Base-by-base conservation (phyloP, 768 basidiomycete species). In the Cantharellus cinnabarinus region DNA sequence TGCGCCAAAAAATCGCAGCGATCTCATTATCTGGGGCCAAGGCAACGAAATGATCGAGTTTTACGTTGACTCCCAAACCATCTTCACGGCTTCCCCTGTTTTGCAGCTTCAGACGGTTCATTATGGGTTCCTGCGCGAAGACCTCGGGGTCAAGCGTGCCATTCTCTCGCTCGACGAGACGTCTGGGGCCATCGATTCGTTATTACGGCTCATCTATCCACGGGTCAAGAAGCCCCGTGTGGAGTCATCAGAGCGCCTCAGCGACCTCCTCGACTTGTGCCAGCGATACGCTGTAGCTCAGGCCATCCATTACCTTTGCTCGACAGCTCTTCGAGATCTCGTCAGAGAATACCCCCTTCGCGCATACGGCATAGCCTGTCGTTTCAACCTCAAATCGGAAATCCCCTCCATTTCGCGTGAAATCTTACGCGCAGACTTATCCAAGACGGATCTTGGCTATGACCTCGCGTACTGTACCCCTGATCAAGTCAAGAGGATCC, bases 31-130 rank as follows among this genome's bases (percentile, higher is more conserved):
- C 52, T 7, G 35, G 52, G 38, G 52, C 52, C 14, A 54, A 10
- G 52, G 38, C 52, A 37, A 7, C 7, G 10, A 7, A 7, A 10
- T 7, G 10, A 5, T 39, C 56, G 34, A 38, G 5, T 57, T 57
- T 38, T 42, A 57, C 41, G 37, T 42, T 37, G 56, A 57, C 41
- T 14, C 38, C 37, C 34, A 57, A 41, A 57, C 41, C 37, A 37
- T 57, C 38, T 57, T 39, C 56, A 37, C 39, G 15, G 56, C 56
- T 15, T 57, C 56, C 42, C 37, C 56, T 38, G 56, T 57, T 41
- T 38, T 57, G 10, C 37, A 57, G 56, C 41, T 10, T 40, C 39
- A 41, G 14, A 57, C 40, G 41, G 15, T 14, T 10, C 5, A 5
- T 7, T 5, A 15, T 41, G 37, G 52, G 10, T 7, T 10, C 52